Evolutionary conservation across 2,329 filamentous ascomycete genomes (phyloP).

Genomic region (Claviceps pazoutovae): DNA sequence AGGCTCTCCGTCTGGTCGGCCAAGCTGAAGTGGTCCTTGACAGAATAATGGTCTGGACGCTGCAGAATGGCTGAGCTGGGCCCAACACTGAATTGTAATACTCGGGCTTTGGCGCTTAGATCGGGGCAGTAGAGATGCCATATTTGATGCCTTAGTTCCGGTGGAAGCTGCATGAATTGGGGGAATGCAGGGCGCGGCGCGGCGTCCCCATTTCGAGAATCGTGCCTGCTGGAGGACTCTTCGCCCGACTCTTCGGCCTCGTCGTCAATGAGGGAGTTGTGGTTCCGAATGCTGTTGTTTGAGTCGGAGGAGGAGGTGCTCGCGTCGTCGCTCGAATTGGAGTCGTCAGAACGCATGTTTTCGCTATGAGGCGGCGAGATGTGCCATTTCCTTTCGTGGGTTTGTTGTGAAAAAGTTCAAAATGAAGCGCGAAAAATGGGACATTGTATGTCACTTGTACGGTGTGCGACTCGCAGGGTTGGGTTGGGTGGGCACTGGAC

Average conservation of each 20-base stretch:
- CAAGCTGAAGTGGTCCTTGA: conserved; percentile 13
- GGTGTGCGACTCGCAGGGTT: too few species aligned
- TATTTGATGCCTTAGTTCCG: conserved; percentile 19
- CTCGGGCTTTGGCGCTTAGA: conserved; percentile 11
- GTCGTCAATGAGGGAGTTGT: conserved; percentile 4
- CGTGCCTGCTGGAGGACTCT: neutral
- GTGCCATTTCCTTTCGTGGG: neutral
- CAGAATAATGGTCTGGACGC: conserved; percentile 7
- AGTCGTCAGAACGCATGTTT: neutral
- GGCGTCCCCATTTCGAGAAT: neutral
- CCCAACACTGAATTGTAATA: conserved; percentile 7
- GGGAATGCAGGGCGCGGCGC: conserved; percentile 8
- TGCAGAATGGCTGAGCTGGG: neutral
- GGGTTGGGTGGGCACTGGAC: too few species aligned
- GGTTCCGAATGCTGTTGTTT: neutral
- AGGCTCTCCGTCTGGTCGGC: conserved; percentile 15
- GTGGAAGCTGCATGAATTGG: conserved; percentile 15
- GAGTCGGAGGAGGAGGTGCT: conserved; percentile 3
- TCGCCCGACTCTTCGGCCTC: conserved; percentile 7
- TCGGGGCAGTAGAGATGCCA: conserved; percentile 21
- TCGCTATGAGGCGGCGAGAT: neutral
- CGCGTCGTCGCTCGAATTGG: conserved; percentile 1
- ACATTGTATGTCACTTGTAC: too few species aligned
- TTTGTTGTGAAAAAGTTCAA: too few species aligned
- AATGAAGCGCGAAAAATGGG: too few species aligned